phyloP scores from a whole-genome alignment of 1,284 basidiomycete genomes.

The Heterobasidion irregulare region DNA sequence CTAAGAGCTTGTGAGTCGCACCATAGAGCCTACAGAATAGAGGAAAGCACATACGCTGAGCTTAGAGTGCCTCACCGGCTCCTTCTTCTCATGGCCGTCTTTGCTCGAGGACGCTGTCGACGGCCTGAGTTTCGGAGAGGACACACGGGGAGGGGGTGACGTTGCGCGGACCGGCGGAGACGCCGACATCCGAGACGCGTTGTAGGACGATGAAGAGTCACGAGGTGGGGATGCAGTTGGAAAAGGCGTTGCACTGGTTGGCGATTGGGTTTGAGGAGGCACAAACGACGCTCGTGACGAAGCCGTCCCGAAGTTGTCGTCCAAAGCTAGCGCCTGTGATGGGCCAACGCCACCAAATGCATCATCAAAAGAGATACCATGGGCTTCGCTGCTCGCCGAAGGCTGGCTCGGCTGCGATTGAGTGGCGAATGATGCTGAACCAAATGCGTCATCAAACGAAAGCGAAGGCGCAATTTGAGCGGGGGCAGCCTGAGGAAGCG shows the following conservation, averaged over 20 bases:
- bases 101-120: slow-evolving; percentile 48
- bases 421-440: neutral
- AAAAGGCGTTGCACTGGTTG: slow-evolving; percentile 26
- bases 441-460: slow-evolving; percentile 24
- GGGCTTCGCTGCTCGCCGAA: slow-evolving; percentile 4
- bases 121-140: slow-evolving; percentile 49
- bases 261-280: slow-evolving; percentile 15
- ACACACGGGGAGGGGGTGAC: slow-evolving; percentile 43
- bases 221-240: slow-evolving; percentile 19
- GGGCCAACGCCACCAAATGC: slow-evolving; percentile 46
- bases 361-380: slow-evolving; percentile 46
- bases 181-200: slow-evolving; percentile 22
- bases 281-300: slow-evolving; percentile 14
- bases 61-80: slow-evolving; percentile 53
- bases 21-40: slow-evolving; percentile 5
- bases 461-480: slow-evolving; percentile 18
- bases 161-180: slow-evolving; percentile 32
- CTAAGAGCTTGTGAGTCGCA: slow-evolving; percentile 19
- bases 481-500: slow-evolving; percentile 9
- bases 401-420: neutral
- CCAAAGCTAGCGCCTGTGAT: slow-evolving; percentile 33
- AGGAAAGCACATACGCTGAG: slow-evolving; percentile 50
- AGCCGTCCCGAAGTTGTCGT: slow-evolving; percentile 21
- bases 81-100: slow-evolving; percentile 45
- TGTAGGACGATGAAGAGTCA: slow-evolving; percentile 11